Percentiles rank a stretch among this genome's conserved stretches.
Conservation (phyloP, 148 eudicot species). For the Simmondsia chinensis region DNA sequence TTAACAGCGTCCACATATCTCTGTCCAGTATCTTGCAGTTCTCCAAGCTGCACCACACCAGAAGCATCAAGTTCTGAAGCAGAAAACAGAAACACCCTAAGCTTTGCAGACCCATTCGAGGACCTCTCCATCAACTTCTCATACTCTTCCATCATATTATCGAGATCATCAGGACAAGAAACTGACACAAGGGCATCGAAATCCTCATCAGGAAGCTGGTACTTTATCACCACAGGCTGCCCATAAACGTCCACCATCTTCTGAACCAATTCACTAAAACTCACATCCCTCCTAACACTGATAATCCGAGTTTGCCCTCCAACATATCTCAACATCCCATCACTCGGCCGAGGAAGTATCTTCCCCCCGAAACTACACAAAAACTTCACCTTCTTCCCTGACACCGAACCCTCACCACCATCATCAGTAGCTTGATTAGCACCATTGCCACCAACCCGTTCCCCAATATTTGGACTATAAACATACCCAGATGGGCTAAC, state of each 20-base stretch:
- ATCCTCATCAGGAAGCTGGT: conserved; percentile 92
- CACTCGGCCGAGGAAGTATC: conserved; percentile 82
- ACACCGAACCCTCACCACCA: conserved; percentile 49
- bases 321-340: conserved; percentile 80
- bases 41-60: conserved; percentile 37
- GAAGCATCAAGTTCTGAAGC: conserved; percentile 54
- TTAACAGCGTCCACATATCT: conserved; percentile 86
- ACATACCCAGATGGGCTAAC: conserved; percentile 14
- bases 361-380: conserved; percentile 93
- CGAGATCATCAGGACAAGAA: conserved; percentile 80
- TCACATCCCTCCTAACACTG: conserved; percentile 56
- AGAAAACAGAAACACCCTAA: conserved; percentile 75
- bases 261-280: conserved; percentile 52
- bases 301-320: conserved; percentile 90
- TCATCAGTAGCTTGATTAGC: conserved; percentile 57
- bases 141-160: conserved; percentile 97
- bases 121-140: conserved; percentile 62
- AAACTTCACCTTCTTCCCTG: conserved; percentile 72
- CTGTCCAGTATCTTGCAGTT: conserved; percentile 56
- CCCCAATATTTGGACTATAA: conserved; percentile 21
- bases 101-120: conserved; percentile 72
- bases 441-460: conserved; percentile 18
- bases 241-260: conserved; percentile 59
- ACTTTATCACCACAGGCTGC: conserved; percentile 57
- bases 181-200: conserved; percentile 92